Conservation (phyloP, 2,329 filamentous ascomycete genomes). For the Zasmidium cellare region DNA sequence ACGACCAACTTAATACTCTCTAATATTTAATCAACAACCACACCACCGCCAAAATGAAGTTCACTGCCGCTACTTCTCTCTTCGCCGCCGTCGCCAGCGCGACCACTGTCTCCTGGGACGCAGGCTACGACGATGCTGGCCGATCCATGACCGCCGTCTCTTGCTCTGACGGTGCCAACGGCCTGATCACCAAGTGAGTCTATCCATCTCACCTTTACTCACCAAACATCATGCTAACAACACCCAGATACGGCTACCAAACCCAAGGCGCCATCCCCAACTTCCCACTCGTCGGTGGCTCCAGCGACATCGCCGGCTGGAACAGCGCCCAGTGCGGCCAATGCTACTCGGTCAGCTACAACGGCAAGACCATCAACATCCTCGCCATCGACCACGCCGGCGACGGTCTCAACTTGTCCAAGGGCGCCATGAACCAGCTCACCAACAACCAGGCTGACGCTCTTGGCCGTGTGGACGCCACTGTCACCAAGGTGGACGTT, state of each 20-base stretch:
- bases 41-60: constrained; percentile 19
- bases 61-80: constrained; percentile 44
- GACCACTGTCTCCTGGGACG: constrained; percentile 62
- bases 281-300: constrained; percentile 53
- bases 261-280: constrained; percentile 45
- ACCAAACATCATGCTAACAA: neutral
- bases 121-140: constrained; percentile 63
- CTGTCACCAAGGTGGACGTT: constrained; percentile 38
- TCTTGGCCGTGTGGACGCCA: constrained; percentile 42
- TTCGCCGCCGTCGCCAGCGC: constrained; percentile 26
- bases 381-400: constrained; percentile 50
- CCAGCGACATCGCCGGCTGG: constrained; percentile 49
- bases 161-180: constrained; percentile 69
- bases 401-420: constrained; percentile 52
- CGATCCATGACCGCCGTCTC: constrained; percentile 59
- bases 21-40: constrained; percentile 4
- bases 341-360: constrained; percentile 54
- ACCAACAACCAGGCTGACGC: constrained; percentile 47
- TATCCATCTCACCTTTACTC: neutral
- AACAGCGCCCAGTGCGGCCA: constrained; percentile 52
- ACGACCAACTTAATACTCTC: neutral
- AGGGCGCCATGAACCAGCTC: constrained; percentile 50
- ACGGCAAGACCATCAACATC: constrained; percentile 49
- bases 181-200: constrained; percentile 56
- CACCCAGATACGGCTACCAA: constrained; percentile 48